Evolutionary conservation across 2,329 filamentous ascomycete species (phyloP), one percentile per base, ranked within the genome.

Genomic region (Tolypocladium album): DNA sequence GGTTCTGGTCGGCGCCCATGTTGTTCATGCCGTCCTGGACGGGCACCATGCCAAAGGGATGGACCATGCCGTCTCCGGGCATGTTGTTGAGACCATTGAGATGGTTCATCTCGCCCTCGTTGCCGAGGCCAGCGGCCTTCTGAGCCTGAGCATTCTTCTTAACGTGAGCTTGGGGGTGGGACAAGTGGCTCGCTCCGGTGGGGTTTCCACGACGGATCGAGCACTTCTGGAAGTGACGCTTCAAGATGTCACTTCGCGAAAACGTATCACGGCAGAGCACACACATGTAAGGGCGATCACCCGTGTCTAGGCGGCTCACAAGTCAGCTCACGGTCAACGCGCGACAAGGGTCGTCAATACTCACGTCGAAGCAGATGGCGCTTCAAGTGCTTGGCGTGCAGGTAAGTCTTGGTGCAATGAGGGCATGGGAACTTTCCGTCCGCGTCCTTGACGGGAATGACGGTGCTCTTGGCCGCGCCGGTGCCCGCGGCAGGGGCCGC

Each of bases 181-280:
- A 95, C 75, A 99, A 77, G 78, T 99, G 94, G 71, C 90, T 96
- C 64, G 91, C 91, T 67, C 92, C 92, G 20, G 92, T 96, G 59
- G 94, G 93, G 76, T 97, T 97, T 61, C 94, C 94, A 72, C 94
- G 88, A 69, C 94, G 88, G 65, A 97, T 91, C 45, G 94, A 97
- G 79, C 94, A 99, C 80, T 99, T 99, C 76, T 97, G 92, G 78
- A 97, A 99, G 78, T 99, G 94, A 65, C 94, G 90, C 82, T 99
- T 99, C 69, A 99, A 79, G 66, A 99, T 97, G 72, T 99, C 94
- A 81, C 92, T 96, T 74, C 94, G 88, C 56, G 91, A 96, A 77
- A 99, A 99, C 40, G 92, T 97, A 76, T 97, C 94, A 74, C 94
- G 92, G 81, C 94, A 99, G 58, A 99, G 82, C 66, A 96, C 90